A percentile compares a stretch with the other conserved stretches of the same genome.
Conservation (phyloP, 192 early-diverging fungal species). For the Backusella morwellensis region DNA sequence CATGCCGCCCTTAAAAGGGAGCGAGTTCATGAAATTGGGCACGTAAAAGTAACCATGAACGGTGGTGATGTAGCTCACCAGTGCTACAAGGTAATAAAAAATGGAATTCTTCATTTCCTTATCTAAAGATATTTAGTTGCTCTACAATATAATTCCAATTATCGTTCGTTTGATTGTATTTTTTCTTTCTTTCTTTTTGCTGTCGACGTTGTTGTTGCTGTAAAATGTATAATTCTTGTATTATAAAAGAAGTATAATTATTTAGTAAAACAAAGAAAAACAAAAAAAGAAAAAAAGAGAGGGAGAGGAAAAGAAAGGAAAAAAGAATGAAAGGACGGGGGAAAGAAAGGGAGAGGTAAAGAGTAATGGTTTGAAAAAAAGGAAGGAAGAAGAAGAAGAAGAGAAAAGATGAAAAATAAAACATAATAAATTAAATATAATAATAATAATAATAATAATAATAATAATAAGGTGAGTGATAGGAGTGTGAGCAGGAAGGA, state of each 20-base stretch:
- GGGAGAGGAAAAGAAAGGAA: neutral
- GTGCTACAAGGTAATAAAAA: neutral
- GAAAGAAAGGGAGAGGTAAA: neutral
- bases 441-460: neutral
- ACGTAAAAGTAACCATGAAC: conserved; percentile 25
- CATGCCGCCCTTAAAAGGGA: conserved; percentile 15
- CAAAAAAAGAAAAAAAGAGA: neutral
- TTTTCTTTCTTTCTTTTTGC: neutral
- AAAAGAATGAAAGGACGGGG: neutral
- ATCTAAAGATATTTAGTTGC: neutral
- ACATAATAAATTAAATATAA: neutral
- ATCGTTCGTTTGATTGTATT: neutral
- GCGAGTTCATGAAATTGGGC: conserved; percentile 8
- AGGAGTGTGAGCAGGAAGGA: neutral
- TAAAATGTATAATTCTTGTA: neutral
- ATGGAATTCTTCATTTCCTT: neutral
- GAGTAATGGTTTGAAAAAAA: neutral
- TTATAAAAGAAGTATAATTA: neutral
- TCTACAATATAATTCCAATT: neutral
- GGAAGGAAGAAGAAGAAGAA: neutral
- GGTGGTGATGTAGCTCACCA: neutral
- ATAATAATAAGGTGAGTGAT: no score
- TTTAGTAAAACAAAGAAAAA: neutral
- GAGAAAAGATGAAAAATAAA: neutral
- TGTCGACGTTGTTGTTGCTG: neutral